Evolutionary conservation across 1,284 basidiomycete genomes (phyloP).

Genomic region (Heterobasidion annosum): DNA sequence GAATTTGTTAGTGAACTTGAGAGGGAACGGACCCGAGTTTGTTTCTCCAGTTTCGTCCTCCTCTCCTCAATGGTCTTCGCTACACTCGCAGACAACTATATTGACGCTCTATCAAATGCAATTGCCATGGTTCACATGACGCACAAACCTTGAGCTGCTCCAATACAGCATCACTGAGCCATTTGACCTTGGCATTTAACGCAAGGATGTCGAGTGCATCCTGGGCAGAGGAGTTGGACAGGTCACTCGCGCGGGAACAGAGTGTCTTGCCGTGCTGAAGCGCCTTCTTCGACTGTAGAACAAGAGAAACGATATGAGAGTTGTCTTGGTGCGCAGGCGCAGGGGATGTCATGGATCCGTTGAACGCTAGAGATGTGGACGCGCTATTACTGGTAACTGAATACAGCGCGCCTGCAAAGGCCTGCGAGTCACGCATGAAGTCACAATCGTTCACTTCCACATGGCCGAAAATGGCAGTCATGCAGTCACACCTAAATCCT

Average conservation of each 20-base stretch:
- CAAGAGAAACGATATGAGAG: conserved; percentile 57
- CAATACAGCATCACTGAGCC: conserved; percentile 61
- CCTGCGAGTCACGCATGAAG: too few species aligned
- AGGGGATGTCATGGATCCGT: conserved; percentile 2
- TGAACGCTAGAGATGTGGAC: background rate
- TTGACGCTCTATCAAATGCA: background rate
- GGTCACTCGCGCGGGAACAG: conserved; percentile 51
- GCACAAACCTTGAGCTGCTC: conserved; percentile 61
- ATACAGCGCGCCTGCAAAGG: too few species aligned
- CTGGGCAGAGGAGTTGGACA: conserved; percentile 54
- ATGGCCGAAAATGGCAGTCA: too few species aligned
- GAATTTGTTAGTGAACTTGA: background rate
- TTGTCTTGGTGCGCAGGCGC: conserved; percentile 12
- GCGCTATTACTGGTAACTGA: background rate
- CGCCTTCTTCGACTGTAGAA: conserved; percentile 71
- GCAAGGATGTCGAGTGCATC: conserved; percentile 61
- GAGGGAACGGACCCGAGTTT: conserved; percentile 43
- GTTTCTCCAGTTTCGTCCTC: conserved; percentile 44
- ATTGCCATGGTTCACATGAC: background rate
- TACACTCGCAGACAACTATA: conserved; percentile 61
- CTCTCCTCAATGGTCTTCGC: conserved; percentile 68
- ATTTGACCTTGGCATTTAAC: conserved; percentile 67
- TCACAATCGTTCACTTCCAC: too few species aligned
- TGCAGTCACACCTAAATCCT: too few species aligned
- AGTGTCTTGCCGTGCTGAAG: conserved; percentile 67